Evolutionary conservation across 495 filamentous ascomycete genomes (phyloP), one percentile per base, ranked within the genome.

Genomic region (Ramalina intermedia): DNA sequence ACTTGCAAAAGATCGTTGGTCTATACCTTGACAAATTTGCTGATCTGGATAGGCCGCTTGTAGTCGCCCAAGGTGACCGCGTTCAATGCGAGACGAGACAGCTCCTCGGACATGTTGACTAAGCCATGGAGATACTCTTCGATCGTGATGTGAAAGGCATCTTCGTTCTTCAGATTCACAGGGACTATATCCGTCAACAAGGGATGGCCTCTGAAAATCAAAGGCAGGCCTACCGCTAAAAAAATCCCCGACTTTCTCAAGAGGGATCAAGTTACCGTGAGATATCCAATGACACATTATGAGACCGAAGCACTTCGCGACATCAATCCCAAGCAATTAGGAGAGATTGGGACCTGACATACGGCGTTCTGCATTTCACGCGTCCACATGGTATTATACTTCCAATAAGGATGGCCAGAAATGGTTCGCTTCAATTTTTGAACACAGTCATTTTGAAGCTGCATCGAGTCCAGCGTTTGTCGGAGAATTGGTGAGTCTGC

Each of bases 121-220:
- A 96, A 70, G 7, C 84, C 80, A 40, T 88, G 81, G 3, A 98
- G 79, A 64, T 98, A 98, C 62, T 98, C 91, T 66, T 98, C 91
- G 58, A 95, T 88, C 26, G 87, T 90, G 50, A 98, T 68, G 61
- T 96, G 91, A 74, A 98, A 98, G 23, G 79, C 74, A 63, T 96
- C 93, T 52, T 74, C 63, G 52, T 85, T 84, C 65, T 94, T 94
- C 54, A 96, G 76, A 61, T 95, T 96, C 55, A 94, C 81, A 20
- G 91, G 93, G n/a, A 96, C 91, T 94, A 53, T 14, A 33, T 12
- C 12, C 6, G 42, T 16, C 6, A 16, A 35, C 44, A 29, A 47
- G 40, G 16, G 9, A 16, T 23, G 12, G 26, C 16, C 8, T 24
- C 1, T 24, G 3, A 3, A 24, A 24, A 39, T 39, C 7, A 44